A percentile compares a stretch with the other conserved stretches of the same genome.
These are phyloP conservation scores for Alliaria petiolata DNA, from an alignment of 345 rosid species.

Conservation along the genomic window DNA sequence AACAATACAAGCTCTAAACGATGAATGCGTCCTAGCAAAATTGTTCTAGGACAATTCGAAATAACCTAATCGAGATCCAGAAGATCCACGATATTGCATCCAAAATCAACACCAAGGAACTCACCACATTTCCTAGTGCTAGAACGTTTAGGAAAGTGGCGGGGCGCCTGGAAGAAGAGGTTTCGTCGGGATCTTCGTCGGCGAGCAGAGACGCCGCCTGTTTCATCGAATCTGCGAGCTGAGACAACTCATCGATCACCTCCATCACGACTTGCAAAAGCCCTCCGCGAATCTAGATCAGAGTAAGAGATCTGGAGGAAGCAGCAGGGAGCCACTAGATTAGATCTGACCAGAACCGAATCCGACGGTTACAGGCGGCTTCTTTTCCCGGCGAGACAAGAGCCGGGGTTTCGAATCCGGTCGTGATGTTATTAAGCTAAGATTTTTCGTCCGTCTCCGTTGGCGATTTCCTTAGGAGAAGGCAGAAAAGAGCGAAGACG, in stretches of 20 bases:
- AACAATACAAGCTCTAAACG: neutral
- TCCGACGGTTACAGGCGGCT: neutral
- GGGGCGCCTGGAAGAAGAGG: constrained; percentile 56
- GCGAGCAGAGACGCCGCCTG: constrained; percentile 88
- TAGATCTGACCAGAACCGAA: constrained; percentile 22
- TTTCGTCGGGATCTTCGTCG: constrained; percentile 82
- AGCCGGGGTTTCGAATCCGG: constrained; percentile 20
- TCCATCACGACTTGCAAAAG: constrained; percentile 51
- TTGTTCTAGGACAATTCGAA: neutral
- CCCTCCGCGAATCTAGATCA: constrained; percentile 14
- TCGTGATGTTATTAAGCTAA: constrained; percentile 5
- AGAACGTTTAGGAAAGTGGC: constrained; percentile 81
- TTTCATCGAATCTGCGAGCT: constrained; percentile 89
- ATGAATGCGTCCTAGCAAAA: neutral
- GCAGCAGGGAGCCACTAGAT: constrained; percentile 9
- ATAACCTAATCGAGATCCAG: constrained; percentile 31
- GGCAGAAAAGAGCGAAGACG: constrained; percentile 7
- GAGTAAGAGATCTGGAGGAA: constrained; percentile 31
- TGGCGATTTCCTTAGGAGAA: neutral
- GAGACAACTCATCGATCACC: constrained; percentile 86
- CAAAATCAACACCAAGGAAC: constrained; percentile 33
- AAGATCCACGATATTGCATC: constrained; percentile 26
- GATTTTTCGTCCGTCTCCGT: constrained; percentile 5
- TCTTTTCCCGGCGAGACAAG: neutral
- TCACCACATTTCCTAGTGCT: constrained; percentile 84